Conservation (phyloP, 805 yeast species). For the Ogataea naganishii region DNA sequence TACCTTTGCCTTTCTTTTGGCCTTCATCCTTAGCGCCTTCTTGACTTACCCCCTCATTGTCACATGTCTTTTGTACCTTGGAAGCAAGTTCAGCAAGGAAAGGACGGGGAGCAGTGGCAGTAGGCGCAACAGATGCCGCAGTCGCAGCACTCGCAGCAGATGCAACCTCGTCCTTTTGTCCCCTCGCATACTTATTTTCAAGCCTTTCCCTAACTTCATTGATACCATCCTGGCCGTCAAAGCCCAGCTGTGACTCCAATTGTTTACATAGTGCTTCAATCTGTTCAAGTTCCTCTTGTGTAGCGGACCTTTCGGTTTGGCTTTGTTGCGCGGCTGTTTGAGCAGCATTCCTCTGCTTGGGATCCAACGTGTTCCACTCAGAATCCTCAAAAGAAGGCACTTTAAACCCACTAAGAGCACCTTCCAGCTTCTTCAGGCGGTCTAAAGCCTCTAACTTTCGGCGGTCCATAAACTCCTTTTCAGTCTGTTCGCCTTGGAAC, state of each 20-base stretch:
- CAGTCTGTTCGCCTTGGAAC: slow-evolving; percentile 38
- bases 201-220: slow-evolving; percentile 13
- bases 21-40: neutral
- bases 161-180: slow-evolving; percentile 15
- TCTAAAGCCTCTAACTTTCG: slow-evolving; percentile 63
- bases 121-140: slow-evolving; percentile 6
- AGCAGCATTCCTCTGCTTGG: slow-evolving; percentile 14
- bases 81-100: slow-evolving; percentile 45
- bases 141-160: slow-evolving; percentile 14
- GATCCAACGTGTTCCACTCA: slow-evolving; percentile 20
- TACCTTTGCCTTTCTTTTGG: slow-evolving; percentile 1
- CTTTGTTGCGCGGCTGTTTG: slow-evolving; percentile 10
- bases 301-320: too few species aligned
- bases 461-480: slow-evolving; percentile 46
- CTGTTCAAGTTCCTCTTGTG: slow-evolving; percentile 13
- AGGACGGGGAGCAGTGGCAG: too few species aligned
- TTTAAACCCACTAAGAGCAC: slow-evolving; percentile 16
- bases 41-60: neutral
- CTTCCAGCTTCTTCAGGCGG: slow-evolving; percentile 62
- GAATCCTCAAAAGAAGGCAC: slow-evolving; percentile 10
- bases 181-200: slow-evolving; percentile 20
- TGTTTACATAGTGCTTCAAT: slow-evolving; percentile 18
- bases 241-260: slow-evolving; percentile 16
- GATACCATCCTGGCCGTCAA: slow-evolving; percentile 15
- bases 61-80: too few species aligned